Evolutionary conservation across 1,284 basidiomycete genomes (phyloP).

Genomic region (Leccinum angustisporum): DNA sequence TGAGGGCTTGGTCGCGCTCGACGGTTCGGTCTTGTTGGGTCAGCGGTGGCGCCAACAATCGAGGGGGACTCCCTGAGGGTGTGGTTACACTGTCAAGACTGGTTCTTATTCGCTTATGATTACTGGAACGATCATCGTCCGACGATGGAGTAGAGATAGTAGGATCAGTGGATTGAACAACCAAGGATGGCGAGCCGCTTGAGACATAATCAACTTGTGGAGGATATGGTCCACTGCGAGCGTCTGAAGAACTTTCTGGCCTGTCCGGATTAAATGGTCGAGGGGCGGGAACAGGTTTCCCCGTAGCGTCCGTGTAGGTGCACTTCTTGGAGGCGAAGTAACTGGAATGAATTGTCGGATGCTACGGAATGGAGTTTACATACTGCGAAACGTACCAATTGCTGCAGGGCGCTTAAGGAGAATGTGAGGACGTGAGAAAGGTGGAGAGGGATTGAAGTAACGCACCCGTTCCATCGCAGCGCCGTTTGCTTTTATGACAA

Average conservation of each 20-base stretch:
- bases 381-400: slow-evolving; percentile 57
- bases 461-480: slow-evolving; percentile 78
- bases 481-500: slow-evolving; percentile 79
- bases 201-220: slow-evolving; percentile 17
- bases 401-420: slow-evolving; percentile 65
- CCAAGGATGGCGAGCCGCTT: slow-evolving; percentile 17
- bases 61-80: slow-evolving; percentile 42
- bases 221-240: slow-evolving; percentile 17
- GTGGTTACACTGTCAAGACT: slow-evolving; percentile 17
- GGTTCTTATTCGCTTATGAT: slow-evolving; percentile 27
- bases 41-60: slow-evolving; percentile 37
- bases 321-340: slow-evolving; percentile 79
- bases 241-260: slow-evolving; percentile 23
- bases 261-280: slow-evolving; percentile 36
- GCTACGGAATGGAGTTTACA: slow-evolving; percentile 1
- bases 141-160: slow-evolving; percentile 17
- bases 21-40: slow-evolving; percentile 34
- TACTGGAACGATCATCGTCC: slow-evolving; percentile 32
- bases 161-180: slow-evolving; percentile 20
- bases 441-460: slow-evolving; percentile 21
- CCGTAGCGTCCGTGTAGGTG: slow-evolving; percentile 76
- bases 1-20: slow-evolving; percentile 60
- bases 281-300: slow-evolving; percentile 73
- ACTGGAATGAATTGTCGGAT: slow-evolving; percentile 38
- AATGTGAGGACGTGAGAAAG: slow-evolving; percentile 13